Percentiles rank a stretch among this genome's conserved stretches.
Conservation (phyloP, 1,139 yeast species). For the Kazachstania sp. region DNA sequence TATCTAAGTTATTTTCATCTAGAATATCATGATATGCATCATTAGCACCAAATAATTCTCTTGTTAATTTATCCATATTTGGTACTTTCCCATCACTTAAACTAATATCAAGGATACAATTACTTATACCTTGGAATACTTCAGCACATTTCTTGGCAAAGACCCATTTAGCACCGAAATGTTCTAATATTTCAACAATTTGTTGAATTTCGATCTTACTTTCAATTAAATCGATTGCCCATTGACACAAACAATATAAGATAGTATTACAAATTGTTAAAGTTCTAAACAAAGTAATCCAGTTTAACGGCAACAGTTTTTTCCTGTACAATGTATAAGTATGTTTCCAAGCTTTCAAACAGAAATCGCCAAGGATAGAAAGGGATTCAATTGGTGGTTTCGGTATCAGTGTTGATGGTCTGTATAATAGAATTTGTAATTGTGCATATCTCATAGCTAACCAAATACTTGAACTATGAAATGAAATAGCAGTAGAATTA, state of each 20-base stretch:
- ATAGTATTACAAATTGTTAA: slow-evolving; percentile 40
- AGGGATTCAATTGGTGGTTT: slow-evolving; percentile 35
- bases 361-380: slow-evolving; percentile 35
- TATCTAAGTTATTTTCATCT: slow-evolving; percentile 36
- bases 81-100: slow-evolving; percentile 34
- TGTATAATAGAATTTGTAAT: slow-evolving; percentile 36
- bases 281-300: slow-evolving; percentile 42
- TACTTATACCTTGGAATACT: slow-evolving; percentile 37
- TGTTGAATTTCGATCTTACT: slow-evolving; percentile 39
- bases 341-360: slow-evolving; percentile 36
- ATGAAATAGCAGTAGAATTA: slow-evolving; percentile 23
- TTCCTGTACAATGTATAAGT: slow-evolving; percentile 38
- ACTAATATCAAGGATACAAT: slow-evolving; percentile 36
- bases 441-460: slow-evolving; percentile 40
- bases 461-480: slow-evolving; percentile 41
- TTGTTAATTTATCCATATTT: slow-evolving; percentile 35
- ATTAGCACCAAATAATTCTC: slow-evolving; percentile 38
- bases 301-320: slow-evolving; percentile 39
- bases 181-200: slow-evolving; percentile 39
- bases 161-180: slow-evolving; percentile 41
- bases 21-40: slow-evolving; percentile 40
- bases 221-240: slow-evolving; percentile 39
- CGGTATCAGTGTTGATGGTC: slow-evolving; percentile 42
- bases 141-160: slow-evolving; percentile 39
- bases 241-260: slow-evolving; percentile 39